phyloP scores from a whole-genome alignment of 2,329 filamentous ascomycete genomes.

The Fusarium solani-melongenae region DNA sequence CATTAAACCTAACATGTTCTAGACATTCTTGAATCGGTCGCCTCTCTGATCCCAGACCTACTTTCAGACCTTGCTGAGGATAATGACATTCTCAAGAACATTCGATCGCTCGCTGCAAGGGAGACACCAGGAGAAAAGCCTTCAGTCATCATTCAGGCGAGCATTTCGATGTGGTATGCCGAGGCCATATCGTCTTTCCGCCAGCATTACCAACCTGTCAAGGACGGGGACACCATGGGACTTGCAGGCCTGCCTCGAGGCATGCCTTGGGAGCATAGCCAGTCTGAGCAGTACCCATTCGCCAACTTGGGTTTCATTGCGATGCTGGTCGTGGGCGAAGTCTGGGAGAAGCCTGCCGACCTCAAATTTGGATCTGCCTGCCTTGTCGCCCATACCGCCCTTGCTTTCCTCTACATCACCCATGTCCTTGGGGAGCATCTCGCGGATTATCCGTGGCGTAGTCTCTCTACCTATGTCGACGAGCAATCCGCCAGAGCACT shows the following conservation, averaged over 20 bases:
- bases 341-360: slow-evolving; percentile 25
- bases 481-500: neutral
- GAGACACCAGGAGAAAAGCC: neutral
- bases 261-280: neutral
- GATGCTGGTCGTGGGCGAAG: slow-evolving; percentile 36
- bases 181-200: neutral
- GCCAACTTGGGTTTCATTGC: slow-evolving; percentile 41
- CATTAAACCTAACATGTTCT: neutral
- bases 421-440: slow-evolving; percentile 33
- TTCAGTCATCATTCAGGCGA: neutral
- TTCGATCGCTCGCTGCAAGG: neutral
- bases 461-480: neutral
- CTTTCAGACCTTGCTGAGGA: slow-evolving; percentile 4
- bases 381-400: slow-evolving; percentile 29
- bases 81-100: slow-evolving; percentile 3
- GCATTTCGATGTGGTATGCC: slow-evolving; percentile 11
- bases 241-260: neutral
- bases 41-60: neutral
- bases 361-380: slow-evolving; percentile 26
- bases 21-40: slow-evolving; percentile 2
- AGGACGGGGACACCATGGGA: neutral
- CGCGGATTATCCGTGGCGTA: slow-evolving; percentile 2
- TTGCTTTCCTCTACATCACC: slow-evolving; percentile 35
- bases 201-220: neutral
- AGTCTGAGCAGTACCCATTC: neutral